Percentiles rank a stretch among this genome's conserved stretches.
Evolutionary conservation across 345 rosid genomes (phyloP).

Genomic region (Corymbia maculata): DNA sequence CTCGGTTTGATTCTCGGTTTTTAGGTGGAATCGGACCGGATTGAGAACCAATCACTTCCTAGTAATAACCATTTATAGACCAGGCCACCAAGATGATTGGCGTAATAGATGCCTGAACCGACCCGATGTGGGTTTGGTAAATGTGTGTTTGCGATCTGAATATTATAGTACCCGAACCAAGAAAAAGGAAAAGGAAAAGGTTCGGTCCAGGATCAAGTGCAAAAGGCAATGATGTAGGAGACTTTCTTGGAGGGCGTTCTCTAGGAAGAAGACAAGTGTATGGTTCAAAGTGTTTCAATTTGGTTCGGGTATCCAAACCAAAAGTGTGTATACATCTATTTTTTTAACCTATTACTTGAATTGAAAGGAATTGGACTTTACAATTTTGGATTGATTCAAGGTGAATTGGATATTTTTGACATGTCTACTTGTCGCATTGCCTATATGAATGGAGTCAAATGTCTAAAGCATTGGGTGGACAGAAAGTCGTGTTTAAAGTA

Average conservation of each 20-base stretch:
- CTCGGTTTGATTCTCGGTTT: too few species aligned
- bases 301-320: not conserved
- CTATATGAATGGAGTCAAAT: not conserved
- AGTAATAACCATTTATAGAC: not conserved
- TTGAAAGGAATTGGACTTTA: accelerated
- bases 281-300: not conserved
- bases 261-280: not conserved
- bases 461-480: not conserved
- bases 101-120: not conserved
- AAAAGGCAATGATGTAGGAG: not conserved
- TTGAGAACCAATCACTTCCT: too few species aligned
- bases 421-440: not conserved
- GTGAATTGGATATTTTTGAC: not conserved
- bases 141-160: not conserved
- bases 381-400: not conserved
- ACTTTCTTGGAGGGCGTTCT: not conserved
- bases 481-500: not conserved
- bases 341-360: not conserved
- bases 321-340: accelerated
- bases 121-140: not conserved
- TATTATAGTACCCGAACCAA: accelerated
- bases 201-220: accelerated
- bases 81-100: not conserved
- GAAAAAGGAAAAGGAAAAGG: too few species aligned
- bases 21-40: too few species aligned